A percentile compares a stretch with the other conserved stretches of the same genome.
These are phyloP conservation scores for Colletotrichum liaoningense DNA, from an alignment of 2,329 filamentous ascomycete species.

Conservation along the genomic window DNA sequence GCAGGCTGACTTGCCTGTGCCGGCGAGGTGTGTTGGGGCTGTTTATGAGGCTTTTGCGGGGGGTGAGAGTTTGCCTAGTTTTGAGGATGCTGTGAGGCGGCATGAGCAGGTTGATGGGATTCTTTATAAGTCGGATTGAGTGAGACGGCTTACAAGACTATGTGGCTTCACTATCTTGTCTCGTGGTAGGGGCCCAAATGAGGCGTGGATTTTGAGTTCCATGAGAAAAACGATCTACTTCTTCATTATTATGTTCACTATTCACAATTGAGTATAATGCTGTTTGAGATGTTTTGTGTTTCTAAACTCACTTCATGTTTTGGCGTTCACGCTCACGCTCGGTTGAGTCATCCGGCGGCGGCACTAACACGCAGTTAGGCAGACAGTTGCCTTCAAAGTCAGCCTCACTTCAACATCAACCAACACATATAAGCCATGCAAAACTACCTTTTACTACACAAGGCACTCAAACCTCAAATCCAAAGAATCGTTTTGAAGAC, in stretches of 20 bases:
- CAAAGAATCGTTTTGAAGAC: not conserved
- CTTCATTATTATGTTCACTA: not conserved
- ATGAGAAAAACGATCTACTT: not conserved
- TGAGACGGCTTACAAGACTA: too few species aligned
- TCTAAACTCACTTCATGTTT: not conserved
- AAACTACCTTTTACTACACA: too few species aligned
- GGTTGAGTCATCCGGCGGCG: conserved; percentile 26
- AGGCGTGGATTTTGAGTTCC: not conserved
- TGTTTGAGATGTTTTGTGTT: not conserved
- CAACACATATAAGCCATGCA: not conserved
- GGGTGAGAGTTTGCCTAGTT: not conserved
- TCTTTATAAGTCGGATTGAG: not conserved
- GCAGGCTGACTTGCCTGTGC: conserved; percentile 56
- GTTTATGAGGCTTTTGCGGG: conserved; percentile 67
- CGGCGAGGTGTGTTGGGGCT: conserved; percentile 61
- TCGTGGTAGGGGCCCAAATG: not conserved
- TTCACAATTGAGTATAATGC: too few species aligned
- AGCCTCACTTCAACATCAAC: not conserved
- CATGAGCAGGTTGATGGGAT: conserved; percentile 25
- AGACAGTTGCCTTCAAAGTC: not conserved
- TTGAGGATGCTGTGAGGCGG: conserved; percentile 25
- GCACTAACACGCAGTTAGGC: conserved; percentile 1
- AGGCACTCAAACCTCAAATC: not conserved
- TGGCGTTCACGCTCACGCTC: not conserved
- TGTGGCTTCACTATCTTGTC: not conserved